These are phyloP conservation scores for Pelargonium nanum DNA, from an alignment of 345 rosid species.

Conservation along the genomic window DNA sequence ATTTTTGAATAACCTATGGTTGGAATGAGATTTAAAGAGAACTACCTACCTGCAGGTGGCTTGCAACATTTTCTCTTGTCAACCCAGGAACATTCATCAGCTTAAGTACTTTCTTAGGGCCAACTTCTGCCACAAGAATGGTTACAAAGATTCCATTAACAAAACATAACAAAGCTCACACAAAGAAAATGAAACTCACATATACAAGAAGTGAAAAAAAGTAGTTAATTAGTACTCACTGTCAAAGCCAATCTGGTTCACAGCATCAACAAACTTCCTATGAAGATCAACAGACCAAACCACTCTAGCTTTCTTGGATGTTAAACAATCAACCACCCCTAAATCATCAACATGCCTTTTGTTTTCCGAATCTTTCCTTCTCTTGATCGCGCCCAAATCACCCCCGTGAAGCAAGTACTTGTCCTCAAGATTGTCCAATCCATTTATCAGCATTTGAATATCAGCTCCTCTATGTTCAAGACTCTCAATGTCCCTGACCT, in stretches of 20 bases:
- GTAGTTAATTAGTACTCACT: constrained; percentile 55
- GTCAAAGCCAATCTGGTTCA: constrained; percentile 82
- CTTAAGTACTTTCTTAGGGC: constrained; percentile 88
- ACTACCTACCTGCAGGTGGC: constrained; percentile 74
- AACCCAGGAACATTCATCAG: constrained; percentile 95
- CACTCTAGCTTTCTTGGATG: constrained; percentile 81
- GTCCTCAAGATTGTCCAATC: constrained; percentile 38
- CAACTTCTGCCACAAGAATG: constrained; percentile 72
- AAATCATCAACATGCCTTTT: constrained; percentile 35
- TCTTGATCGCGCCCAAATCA: constrained; percentile 36
- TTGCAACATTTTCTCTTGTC: constrained; percentile 92
- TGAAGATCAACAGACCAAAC: constrained; percentile 92
- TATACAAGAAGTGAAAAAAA: constrained; percentile 7
- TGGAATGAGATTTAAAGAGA: constrained; percentile 3
- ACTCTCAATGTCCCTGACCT: constrained; percentile 62
- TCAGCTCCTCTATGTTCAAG: constrained; percentile 41
- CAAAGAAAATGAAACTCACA: constrained; percentile 7
- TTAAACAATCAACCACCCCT: constrained; percentile 23
- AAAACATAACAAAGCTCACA: constrained; percentile 13
- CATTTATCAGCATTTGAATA: constrained; percentile 38
- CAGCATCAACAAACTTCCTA: constrained; percentile 91
- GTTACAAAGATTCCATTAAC: constrained; percentile 15
- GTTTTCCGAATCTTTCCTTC: constrained; percentile 55
- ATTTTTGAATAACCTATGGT: neutral
- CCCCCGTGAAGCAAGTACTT: constrained; percentile 45